Evolutionary conservation across 1,139 yeast species (phyloP).

Genomic region (Arxiozyma telluris): DNA sequence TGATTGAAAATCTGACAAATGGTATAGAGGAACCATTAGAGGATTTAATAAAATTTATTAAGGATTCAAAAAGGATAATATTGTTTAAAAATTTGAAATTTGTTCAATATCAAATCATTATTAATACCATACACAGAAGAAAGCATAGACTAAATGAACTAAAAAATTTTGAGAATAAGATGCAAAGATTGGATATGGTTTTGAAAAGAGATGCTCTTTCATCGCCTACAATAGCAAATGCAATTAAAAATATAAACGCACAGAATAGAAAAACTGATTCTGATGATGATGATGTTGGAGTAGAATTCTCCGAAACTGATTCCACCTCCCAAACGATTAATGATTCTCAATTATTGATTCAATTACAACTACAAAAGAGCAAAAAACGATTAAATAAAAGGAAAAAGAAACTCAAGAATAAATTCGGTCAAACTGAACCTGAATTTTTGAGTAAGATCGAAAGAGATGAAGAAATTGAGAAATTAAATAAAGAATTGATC

Average conservation of each 20-base stretch:
- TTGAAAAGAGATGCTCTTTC: constrained; percentile 15
- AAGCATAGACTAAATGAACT: constrained; percentile 21
- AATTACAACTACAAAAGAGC: constrained; percentile 10
- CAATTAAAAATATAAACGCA: constrained; percentile 1
- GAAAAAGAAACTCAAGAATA: constrained; percentile 7
- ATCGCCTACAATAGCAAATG: constrained; percentile 10
- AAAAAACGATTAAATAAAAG: constrained; percentile 10
- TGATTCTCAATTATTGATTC: constrained; percentile 6
- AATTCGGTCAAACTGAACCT: constrained; percentile 21
- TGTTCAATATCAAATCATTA: constrained; percentile 51
- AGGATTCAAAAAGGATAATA: constrained; percentile 57
- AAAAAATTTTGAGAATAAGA: constrained; percentile 29
- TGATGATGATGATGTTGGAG: neutral
- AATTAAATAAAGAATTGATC: constrained; percentile 28
- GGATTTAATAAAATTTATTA: constrained; percentile 72
- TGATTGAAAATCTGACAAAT: constrained; percentile 57
- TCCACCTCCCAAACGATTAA: neutral
- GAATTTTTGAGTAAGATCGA: constrained; percentile 29
- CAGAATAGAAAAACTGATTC: neutral
- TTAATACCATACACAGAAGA: constrained; percentile 31
- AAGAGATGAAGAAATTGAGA: constrained; percentile 27
- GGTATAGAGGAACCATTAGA: constrained; percentile 75
- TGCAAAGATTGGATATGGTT: constrained; percentile 28
- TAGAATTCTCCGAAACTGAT: neutral
- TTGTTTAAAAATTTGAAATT: constrained; percentile 64